A percentile compares a stretch with the other conserved stretches of the same genome.
phyloP scores from a whole-genome alignment of 345 rosid genomes.

The Durio zibethinus region DNA sequence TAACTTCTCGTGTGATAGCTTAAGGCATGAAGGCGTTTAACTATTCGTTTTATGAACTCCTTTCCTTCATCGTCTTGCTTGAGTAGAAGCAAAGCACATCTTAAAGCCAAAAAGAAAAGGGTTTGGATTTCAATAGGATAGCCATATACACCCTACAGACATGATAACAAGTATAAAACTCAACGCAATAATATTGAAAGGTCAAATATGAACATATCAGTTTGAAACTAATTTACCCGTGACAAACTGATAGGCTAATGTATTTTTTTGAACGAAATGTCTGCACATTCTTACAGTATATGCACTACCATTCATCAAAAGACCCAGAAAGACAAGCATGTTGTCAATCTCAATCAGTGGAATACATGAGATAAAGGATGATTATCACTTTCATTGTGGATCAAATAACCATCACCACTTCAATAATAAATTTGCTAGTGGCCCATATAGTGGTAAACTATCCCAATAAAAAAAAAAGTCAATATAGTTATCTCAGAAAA shows the following conservation, averaged over 20 bases:
- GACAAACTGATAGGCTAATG: background rate
- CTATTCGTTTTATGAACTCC: slow-evolving; percentile 81
- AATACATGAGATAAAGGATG: background rate
- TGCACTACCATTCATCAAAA: background rate
- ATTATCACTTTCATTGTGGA: background rate
- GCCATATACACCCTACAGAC: slow-evolving; percentile 84
- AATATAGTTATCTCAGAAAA: background rate
- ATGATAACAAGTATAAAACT: slow-evolving; percentile 8
- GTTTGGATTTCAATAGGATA: slow-evolving; percentile 96
- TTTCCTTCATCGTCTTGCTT: slow-evolving; percentile 90
- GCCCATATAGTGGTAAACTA: background rate
- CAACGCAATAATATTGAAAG: background rate
- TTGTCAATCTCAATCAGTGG: background rate
- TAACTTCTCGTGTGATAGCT: slow-evolving; percentile 90
- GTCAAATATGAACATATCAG: slow-evolving; percentile 3
- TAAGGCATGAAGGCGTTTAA: slow-evolving; percentile 85
- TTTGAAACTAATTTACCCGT: background rate
- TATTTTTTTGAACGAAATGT: background rate
- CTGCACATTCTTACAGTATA: background rate
- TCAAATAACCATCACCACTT: background rate
- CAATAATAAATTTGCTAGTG: background rate
- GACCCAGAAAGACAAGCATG: background rate
- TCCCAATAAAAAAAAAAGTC: too few species aligned
- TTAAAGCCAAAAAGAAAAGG: slow-evolving; percentile 87
- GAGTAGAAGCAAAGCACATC: slow-evolving; percentile 76